Conservation (phyloP, 2,329 filamentous ascomycete genomes). For the Gliomastix tumulicola region DNA sequence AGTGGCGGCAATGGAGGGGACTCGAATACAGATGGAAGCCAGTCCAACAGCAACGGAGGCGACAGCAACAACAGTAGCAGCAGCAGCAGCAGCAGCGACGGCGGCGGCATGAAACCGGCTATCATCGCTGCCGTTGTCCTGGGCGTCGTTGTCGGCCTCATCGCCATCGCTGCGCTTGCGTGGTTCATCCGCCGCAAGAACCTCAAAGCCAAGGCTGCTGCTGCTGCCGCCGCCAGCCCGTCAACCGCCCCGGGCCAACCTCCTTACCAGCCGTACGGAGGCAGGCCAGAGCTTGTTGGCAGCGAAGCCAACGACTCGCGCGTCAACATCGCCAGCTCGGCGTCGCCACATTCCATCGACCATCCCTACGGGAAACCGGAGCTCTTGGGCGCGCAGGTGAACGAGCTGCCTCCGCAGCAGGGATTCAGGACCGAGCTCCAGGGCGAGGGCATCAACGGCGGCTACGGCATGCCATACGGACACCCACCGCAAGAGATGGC, state of each 20-base stretch:
- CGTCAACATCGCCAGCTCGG: too few species aligned
- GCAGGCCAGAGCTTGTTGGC: neutral
- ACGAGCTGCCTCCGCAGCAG: too few species aligned
- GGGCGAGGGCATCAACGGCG: too few species aligned
- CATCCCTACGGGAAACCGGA: too few species aligned
- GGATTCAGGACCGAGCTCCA: too few species aligned
- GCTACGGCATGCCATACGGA: too few species aligned
- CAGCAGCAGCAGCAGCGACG: conserved; percentile 1
- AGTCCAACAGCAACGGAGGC: neutral
- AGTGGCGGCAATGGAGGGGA: neutral
- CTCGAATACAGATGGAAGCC: too few species aligned
- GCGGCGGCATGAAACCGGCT: conserved; percentile 12
- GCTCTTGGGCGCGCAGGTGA: too few species aligned
- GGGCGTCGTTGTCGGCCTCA: conserved; percentile 13
- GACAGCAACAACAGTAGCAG: conserved; percentile 1
- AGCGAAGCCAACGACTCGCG: neutral
- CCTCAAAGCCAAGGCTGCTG: conserved; percentile 1
- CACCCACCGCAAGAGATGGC: too few species aligned
- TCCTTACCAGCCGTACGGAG: neutral
- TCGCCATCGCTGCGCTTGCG: conserved; percentile 18
- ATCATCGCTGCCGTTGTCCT: conserved; percentile 25
- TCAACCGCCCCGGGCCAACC: neutral
- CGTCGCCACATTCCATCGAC: too few species aligned
- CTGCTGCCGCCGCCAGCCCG: neutral
- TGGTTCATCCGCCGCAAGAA: conserved; percentile 28